phyloP scores from a whole-genome alignment of 768 basidiomycete genomes.

The Lactifluus subvellereus region DNA sequence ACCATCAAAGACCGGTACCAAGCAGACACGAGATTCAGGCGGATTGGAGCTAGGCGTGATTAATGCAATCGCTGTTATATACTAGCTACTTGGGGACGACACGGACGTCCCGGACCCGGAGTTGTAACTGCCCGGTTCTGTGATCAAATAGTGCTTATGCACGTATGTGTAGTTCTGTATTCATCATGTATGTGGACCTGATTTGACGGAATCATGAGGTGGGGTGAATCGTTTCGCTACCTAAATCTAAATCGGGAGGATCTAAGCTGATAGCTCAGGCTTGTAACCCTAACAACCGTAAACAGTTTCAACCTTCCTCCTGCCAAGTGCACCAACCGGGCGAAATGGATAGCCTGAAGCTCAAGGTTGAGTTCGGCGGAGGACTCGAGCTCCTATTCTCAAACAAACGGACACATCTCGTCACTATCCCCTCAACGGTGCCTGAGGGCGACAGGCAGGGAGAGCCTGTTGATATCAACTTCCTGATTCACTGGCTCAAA shows the following conservation, averaged over 20 bases:
- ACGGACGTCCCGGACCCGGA: neutral
- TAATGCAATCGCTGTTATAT: neutral
- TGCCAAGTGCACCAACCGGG: neutral
- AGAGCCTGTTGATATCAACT: conserved; percentile 58
- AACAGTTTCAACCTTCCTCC: neutral
- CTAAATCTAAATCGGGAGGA: neutral
- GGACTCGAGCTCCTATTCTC: conserved; percentile 83
- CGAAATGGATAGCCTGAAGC: conserved; percentile 26
- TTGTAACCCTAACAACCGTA: neutral
- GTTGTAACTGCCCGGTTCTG: neutral
- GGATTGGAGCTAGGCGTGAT: conserved; percentile 16
- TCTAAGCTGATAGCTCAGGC: neutral
- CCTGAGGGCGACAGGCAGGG: conserved; percentile 29
- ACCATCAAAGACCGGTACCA: neutral
- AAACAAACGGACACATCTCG: conserved; percentile 53
- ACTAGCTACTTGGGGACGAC: neutral
- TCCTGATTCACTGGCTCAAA: conserved; percentile 73
- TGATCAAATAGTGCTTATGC: neutral
- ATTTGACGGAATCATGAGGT: neutral
- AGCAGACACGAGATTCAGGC: conserved; percentile 8
- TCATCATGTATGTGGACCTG: neutral
- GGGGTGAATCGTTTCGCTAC: neutral
- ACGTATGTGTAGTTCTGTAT: neutral
- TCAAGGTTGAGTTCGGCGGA: conserved; percentile 77
- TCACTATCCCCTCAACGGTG: conserved; percentile 49